Base-by-base conservation (phyloP, 2,329 filamentous ascomycete genomes). In the Penicillium sp. region DNA sequence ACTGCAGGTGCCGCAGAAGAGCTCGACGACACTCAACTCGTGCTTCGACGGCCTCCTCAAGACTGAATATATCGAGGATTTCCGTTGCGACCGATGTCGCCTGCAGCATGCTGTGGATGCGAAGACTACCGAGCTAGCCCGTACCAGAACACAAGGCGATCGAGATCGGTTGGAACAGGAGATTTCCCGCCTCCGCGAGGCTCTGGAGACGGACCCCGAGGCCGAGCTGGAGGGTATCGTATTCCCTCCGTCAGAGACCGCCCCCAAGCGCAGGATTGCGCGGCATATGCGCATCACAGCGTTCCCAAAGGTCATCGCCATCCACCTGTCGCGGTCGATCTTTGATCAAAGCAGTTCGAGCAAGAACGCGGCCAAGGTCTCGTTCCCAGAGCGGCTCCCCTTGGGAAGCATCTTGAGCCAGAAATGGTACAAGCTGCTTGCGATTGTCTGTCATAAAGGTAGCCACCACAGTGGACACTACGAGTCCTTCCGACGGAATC, bases 401-500 rank as follows among this genome's bases (percentile, higher is more conserved):
- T 79, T 99, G 3, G 94, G 94, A 1, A 87, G 91, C 0, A 79
- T 97, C 25, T 77, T 94, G 43, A 84, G 89, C 56, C 87, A 89
- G 68, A 89, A 87, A 62, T 89, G 85, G 70, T 99, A 97, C 76
- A 91, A 88, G 67, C 81, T 99, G 6, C 83, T 96, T 0, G 91
- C 89, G 13, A 85, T 96, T 36, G 91, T 99, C 36, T 96, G 91
- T 23, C 94, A 99, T 72, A 96, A 96, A 69, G 94, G 94, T 38
- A 96, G 90, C 61, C 94, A 99, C 73, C 89, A 96, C 70, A 96
- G 92, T 68, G 94, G 94, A 0, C 94, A 99, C 72, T 99, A 99
- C 77, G 94, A 99, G 74, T 93, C 92, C 0, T 97, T 97, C 74
- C 85, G 94, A 35, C 85, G 94, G 38, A 94, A 97, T 74, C 89